A percentile compares a stretch with the other conserved stretches of the same genome.
Evolutionary conservation across 352 stramenopile genomes (phyloP).

Genomic region (Phytophthora pini): DNA sequence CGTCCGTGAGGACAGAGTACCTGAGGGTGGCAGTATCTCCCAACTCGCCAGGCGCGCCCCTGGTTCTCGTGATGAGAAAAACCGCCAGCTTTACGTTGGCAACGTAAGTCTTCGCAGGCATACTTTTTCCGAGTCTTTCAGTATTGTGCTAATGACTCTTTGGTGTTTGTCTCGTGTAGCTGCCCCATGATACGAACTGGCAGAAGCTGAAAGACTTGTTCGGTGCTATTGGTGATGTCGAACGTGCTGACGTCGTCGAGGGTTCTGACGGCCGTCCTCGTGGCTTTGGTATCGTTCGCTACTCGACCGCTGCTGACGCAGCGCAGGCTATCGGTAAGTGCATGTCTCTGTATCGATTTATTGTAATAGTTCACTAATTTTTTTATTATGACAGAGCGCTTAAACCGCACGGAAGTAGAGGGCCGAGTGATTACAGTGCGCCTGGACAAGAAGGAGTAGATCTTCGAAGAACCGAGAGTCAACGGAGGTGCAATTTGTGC

Average conservation of each 20-base stretch:
- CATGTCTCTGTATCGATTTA: neutral
- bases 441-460: slow-evolving; percentile 60
- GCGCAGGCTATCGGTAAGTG: slow-evolving; percentile 69
- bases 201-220: slow-evolving; percentile 78
- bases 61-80: slow-evolving; percentile 27
- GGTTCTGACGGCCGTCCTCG: slow-evolving; percentile 67
- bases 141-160: slow-evolving; percentile 1
- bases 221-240: slow-evolving; percentile 65
- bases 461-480: slow-evolving; percentile 8
- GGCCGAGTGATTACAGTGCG: slow-evolving; percentile 74
- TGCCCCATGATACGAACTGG: slow-evolving; percentile 75
- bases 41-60: slow-evolving; percentile 60
- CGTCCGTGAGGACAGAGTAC: slow-evolving; percentile 87
- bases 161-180: slow-evolving; percentile 34
- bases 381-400: slow-evolving; percentile 43
- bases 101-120: slow-evolving; percentile 52
- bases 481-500: slow-evolving; percentile 19
- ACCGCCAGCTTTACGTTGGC: slow-evolving; percentile 71
- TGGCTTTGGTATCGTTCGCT: slow-evolving; percentile 79
- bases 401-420: slow-evolving; percentile 74
- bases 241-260: slow-evolving; percentile 67
- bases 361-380: slow-evolving; percentile 3
- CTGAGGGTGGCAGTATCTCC: slow-evolving; percentile 73
- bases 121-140: neutral
- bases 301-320: slow-evolving; percentile 54